A percentile compares a stretch with the other conserved stretches of the same genome.
These are phyloP conservation scores for Petunia axillaris DNA, from an alignment of 257 asterid species.

Conservation along the genomic window DNA sequence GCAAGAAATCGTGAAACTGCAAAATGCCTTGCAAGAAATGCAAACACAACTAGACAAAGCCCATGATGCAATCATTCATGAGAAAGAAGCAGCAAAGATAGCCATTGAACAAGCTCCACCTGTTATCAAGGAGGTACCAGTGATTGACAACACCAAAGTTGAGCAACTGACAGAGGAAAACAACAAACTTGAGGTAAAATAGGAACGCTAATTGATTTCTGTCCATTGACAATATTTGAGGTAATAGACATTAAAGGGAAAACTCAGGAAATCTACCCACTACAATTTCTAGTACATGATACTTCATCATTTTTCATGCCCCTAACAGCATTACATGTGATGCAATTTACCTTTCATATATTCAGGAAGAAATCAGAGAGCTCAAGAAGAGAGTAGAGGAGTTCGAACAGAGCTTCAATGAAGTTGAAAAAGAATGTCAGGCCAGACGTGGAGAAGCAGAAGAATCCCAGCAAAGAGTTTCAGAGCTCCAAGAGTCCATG, in stretches of 20 bases:
- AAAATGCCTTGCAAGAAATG: constrained; percentile 62
- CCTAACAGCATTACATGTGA: too few species aligned
- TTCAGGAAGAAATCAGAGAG: constrained; percentile 65
- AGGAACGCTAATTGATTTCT: constrained; percentile 25
- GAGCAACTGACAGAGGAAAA: constrained; percentile 74
- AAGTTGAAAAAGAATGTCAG: constrained; percentile 64
- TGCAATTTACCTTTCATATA: background rate
- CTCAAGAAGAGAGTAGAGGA: constrained; percentile 60
- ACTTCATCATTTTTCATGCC: background rate
- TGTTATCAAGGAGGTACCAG: constrained; percentile 83
- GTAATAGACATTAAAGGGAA: background rate
- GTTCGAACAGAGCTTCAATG: constrained; percentile 53
- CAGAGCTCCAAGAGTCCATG: constrained; percentile 75
- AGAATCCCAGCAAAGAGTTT: constrained; percentile 65
- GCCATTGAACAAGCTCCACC: constrained; percentile 96
- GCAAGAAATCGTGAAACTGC: constrained; percentile 74
- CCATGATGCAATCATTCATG: constrained; percentile 62
- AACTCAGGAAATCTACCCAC: constrained; percentile 15
- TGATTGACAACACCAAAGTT: constrained; percentile 74
- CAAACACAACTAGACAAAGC: constrained; percentile 78
- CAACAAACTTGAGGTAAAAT: constrained; percentile 71
- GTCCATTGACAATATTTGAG: background rate
- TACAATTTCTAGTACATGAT: background rate
- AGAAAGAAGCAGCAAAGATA: constrained; percentile 80
- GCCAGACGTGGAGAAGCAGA: constrained; percentile 65